Conservation (phyloP, 345 rosid species). For the Mangifera indica region DNA sequence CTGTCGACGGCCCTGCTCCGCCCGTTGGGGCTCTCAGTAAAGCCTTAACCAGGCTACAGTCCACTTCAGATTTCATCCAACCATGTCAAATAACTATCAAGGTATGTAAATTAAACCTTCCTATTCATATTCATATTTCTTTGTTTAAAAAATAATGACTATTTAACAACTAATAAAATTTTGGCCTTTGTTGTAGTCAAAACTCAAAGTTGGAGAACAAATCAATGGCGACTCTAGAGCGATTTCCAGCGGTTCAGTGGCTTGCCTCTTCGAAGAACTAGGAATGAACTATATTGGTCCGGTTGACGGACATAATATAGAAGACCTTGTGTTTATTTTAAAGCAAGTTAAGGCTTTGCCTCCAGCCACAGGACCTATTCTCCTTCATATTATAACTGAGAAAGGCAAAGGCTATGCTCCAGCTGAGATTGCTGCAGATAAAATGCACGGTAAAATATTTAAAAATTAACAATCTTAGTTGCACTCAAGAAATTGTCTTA, state of each 20-base stretch:
- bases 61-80: slow-evolving; percentile 30
- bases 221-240: slow-evolving; percentile 32
- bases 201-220: slow-evolving; percentile 32
- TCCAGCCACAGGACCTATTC: slow-evolving; percentile 43
- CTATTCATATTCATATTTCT: no score
- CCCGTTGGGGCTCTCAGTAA: slow-evolving; percentile 48
- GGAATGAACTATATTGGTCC: slow-evolving; percentile 52
- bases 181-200: slow-evolving; percentile 25
- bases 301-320: slow-evolving; percentile 45
- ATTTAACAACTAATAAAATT: no score
- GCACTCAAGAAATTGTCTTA: background rate
- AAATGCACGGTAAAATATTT: slow-evolving; percentile 44
- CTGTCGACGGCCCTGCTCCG: slow-evolving; percentile 49
- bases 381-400: slow-evolving; percentile 51
- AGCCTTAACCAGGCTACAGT: slow-evolving; percentile 35
- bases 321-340: slow-evolving; percentile 39
- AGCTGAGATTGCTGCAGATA: slow-evolving; percentile 47
- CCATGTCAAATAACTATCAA: slow-evolving; percentile 41
- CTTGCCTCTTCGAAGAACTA: slow-evolving; percentile 45
- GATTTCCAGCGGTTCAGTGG: slow-evolving; percentile 24
- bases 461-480: background rate
- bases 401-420: slow-evolving; percentile 55
- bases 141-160: no score
- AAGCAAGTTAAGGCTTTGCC: slow-evolving; percentile 34
- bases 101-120: slow-evolving; percentile 17